phyloP scores from a whole-genome alignment of 1,284 basidiomycete species.

The Hemileia vastatrix region DNA sequence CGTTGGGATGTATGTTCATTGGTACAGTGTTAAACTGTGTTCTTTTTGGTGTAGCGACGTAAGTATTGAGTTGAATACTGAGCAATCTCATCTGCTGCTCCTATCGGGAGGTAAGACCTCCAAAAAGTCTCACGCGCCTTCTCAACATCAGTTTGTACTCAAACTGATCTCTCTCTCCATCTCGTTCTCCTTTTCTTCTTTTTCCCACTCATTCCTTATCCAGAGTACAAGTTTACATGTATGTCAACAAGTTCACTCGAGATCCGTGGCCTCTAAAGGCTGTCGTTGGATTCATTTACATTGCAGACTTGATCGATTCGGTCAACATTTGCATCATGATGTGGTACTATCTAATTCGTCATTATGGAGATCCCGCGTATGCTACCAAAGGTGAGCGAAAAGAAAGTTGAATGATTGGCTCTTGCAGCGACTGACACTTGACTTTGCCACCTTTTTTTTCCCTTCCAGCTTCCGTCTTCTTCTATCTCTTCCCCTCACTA shows the following conservation, averaged over 20 bases:
- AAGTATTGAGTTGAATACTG: too few relatives aligned
- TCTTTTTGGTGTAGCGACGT: too few relatives aligned
- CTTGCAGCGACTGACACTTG: too few relatives aligned
- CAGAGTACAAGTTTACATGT: background rate
- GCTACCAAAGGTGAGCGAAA: background rate
- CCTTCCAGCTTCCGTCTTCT: background rate
- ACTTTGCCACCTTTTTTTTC: too few relatives aligned
- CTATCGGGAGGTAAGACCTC: too few relatives aligned
- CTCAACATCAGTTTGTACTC: too few relatives aligned
- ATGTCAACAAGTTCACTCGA: background rate
- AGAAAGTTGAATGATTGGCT: too few relatives aligned
- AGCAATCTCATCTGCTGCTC: too few relatives aligned
- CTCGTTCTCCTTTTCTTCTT: background rate
- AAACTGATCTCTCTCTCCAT: background rate
- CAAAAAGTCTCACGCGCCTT: too few relatives aligned
- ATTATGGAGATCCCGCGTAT: background rate
- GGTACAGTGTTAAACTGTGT: too few relatives aligned
- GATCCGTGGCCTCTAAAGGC: background rate
- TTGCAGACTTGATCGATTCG: background rate
- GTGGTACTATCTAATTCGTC: background rate
- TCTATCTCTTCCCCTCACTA: too few relatives aligned
- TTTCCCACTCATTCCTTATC: background rate
- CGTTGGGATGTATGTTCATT: too few relatives aligned
- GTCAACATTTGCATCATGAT: background rate
- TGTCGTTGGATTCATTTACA: background rate